Evolutionary conservation across 2,329 filamentous ascomycete genomes (phyloP), one percentile per base, ranked within the genome.

Genomic region (Paecilomyces fulvus): DNA sequence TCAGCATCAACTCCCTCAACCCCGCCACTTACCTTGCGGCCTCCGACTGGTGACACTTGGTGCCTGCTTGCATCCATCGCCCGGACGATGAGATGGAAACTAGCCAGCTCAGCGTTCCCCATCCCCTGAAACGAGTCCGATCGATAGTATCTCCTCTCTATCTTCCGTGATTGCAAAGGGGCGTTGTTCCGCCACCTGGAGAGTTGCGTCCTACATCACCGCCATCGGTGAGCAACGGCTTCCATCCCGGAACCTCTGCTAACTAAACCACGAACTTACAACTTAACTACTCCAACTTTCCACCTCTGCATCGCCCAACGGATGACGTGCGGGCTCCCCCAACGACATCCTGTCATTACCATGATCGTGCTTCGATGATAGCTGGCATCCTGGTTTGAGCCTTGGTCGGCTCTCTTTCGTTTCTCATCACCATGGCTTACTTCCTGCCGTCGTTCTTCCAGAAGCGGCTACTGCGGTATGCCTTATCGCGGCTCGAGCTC

Each of bases 401-500:
- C 65, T 55, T 58, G 55, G 58, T 63, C 58, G 66, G 70, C 70
- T 70, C 66, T 59, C 54, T 43, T 56, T 48, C 57, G 57, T 59
- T 61, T 25, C 30, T 53, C 51, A 53, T 51, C 62, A 68, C 64
- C 72, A 91, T 92, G 88, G 84, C 86, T 55, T 85, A 82, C 69
- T 85, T 89, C 70, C 82, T 94, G 67, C 86, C 90, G 61, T 89
- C 84, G 64, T 90, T 79, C 64, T 78, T 95, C 79, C 89, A 92
- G 76, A 95, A 94, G 81, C 86, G 88, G 72, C 81, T 97, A 65
- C 82, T 97, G 62, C 87, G 90, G 63, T 96, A 94, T 77, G 90
- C 87, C 52, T 79, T 99, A 48, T 87, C 88, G 23, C 85, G 87
- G 57, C 80, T 96, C 58, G 91, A 95, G 64, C 80, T 96, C 55